phyloP scores from a whole-genome alignment of 2,329 filamentous ascomycete genomes.

The Botrytis tulipae region DNA sequence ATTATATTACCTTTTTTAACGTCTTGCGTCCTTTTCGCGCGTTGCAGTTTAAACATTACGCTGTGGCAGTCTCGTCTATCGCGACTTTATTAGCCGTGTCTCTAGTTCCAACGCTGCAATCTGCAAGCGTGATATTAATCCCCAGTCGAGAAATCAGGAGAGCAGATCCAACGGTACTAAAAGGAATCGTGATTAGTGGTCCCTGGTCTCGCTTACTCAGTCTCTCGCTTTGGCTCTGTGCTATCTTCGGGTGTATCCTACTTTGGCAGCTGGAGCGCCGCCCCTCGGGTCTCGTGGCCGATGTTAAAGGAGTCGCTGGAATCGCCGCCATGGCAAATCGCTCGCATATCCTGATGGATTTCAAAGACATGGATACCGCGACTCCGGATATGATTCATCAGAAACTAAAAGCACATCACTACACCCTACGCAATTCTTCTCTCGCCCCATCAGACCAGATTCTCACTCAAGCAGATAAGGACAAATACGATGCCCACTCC shows the following conservation, averaged over 20 bases:
- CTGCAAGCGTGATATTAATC: constrained; percentile 57
- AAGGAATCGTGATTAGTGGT: constrained; percentile 55
- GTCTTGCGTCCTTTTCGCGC: constrained; percentile 64
- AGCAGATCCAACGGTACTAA: constrained; percentile 44
- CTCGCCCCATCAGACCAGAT: constrained; percentile 62
- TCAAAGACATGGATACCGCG: constrained; percentile 68
- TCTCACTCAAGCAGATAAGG: constrained; percentile 43
- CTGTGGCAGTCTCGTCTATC: constrained; percentile 64
- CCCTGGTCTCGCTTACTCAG: constrained; percentile 63
- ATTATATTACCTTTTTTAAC: constrained; percentile 65
- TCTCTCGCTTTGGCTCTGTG: constrained; percentile 54
- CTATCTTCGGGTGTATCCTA: constrained; percentile 55
- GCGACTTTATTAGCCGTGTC: constrained; percentile 65
- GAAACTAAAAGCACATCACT: constrained; percentile 63
- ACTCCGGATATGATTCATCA: constrained; percentile 66
- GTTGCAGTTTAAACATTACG: constrained; percentile 61
- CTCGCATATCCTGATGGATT: constrained; percentile 71
- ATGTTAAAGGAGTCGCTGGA: constrained; percentile 71
- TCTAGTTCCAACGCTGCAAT: constrained; percentile 65
- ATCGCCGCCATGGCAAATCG: constrained; percentile 73
- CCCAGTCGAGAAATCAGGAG: constrained; percentile 51
- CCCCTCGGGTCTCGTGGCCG: constrained; percentile 63
- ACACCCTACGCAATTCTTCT: constrained; percentile 68
- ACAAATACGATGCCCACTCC: constrained; percentile 50
- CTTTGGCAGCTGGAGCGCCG: constrained; percentile 60